Base-by-base conservation (phyloP, 169 alveolate genomes). In the Plasmodium billcollinsi region DNA sequence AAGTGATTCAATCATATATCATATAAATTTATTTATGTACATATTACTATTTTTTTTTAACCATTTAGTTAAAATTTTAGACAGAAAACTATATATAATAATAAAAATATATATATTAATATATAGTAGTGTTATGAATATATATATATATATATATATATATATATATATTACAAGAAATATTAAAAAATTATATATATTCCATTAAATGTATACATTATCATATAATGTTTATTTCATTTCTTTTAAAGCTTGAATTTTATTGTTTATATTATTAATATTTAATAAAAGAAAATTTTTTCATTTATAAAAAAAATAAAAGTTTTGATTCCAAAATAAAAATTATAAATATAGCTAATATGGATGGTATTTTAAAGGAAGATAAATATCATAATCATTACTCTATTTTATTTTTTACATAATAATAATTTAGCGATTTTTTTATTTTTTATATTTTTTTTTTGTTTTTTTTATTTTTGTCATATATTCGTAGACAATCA, bases 321-420 rank as follows among this genome's bases (percentile, higher is more conserved):
- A 59, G 69, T 59, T 26, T 61, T 1, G 2, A 18, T 20, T 61
- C 29, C 33, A 18, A 61, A 14, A 61, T 20, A 3, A 5, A 73
- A 73, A 39, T 39, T 39, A 52, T 72, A 61, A 24, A 20, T 43
- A 61, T 24, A 61, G 66, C 20, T n/a, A 74, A 29, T 33, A 74
- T 74, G 88, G 63, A 45, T 59, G 88, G 88, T 74, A 74, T 29
- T 50, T 59, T 12, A 74, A 73, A 54, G n/a, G 50, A 61, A 39
- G 39, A 61, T 8, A 74, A 39, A 39, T 50, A 59, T 21, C 15
- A 21, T 43, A 21, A 24, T 14, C 18, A 18, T 7, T 74, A 29
- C 15, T 7, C 71, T 3, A 0, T 33, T n/a, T 59, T 18, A 8
- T 62, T 18, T 62, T n/a, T 62, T 21, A 74, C 20, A 52, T 39